These are phyloP conservation scores for Allomyces macrogynus DNA, from an alignment of 192 early-diverging fungal genomes.

Conservation along the genomic window DNA sequence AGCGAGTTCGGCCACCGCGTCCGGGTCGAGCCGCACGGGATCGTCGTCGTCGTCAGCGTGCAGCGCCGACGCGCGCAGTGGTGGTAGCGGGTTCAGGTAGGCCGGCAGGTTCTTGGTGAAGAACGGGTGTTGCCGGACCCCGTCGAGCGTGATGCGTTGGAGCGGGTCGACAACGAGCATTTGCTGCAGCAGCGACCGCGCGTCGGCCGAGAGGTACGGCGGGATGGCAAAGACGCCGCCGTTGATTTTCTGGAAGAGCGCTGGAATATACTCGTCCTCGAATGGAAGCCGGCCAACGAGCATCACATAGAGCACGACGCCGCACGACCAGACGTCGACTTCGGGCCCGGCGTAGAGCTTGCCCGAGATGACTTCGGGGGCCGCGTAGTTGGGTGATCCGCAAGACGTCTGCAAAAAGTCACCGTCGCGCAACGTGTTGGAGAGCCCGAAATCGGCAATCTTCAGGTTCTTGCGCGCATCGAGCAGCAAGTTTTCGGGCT, in stretches of 20 bases:
- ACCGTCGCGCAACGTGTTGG: conserved; percentile 73
- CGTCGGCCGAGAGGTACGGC: conserved; percentile 61
- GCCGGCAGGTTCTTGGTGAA: conserved; percentile 79
- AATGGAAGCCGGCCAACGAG: conserved; percentile 84
- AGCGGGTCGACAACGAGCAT: conserved; percentile 94
- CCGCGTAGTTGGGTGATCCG: conserved; percentile 68
- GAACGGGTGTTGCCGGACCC: conserved; percentile 80
- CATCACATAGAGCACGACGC: conserved; percentile 88
- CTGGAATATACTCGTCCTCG: conserved; percentile 81
- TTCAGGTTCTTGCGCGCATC: conserved; percentile 85
- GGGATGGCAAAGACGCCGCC: conserved; percentile 83
- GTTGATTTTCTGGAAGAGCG: conserved; percentile 84
- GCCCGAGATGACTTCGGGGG: conserved; percentile 67
- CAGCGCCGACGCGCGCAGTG: not conserved
- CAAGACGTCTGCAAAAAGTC: conserved; percentile 73
- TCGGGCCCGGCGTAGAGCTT: conserved; percentile 83
- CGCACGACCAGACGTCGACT: conserved; percentile 93
- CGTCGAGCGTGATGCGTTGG: conserved; percentile 77
- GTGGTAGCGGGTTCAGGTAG: conserved; percentile 65
- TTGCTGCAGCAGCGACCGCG: conserved; percentile 57
- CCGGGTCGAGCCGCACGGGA: conserved; percentile 17
- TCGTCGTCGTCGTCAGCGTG: conserved; percentile 49
- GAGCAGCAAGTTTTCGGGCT: conserved; percentile 75
- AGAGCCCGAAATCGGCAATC: conserved; percentile 95
- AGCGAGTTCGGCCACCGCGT: not conserved